Evolutionary conservation across 805 yeast species (phyloP), one percentile per base, ranked within the genome.

Genomic region (Zygosaccharomyces kombuchaensis): DNA sequence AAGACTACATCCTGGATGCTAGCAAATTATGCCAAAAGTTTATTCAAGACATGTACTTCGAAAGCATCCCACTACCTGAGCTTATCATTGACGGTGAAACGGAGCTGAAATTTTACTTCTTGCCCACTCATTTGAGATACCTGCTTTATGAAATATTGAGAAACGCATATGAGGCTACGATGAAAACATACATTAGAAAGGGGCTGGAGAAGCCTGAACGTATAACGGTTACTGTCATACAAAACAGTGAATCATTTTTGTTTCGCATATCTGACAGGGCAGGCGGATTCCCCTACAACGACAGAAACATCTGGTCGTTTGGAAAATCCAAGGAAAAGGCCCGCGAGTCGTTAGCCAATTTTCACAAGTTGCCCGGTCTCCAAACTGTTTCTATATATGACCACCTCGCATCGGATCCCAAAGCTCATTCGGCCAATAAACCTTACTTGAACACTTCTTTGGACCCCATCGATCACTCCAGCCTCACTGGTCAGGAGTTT

Each of bases 261-360:
- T 84, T 91, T 62, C 74, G 96, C 43, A 79, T 91, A 40, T 81
- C 91, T 4, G 99, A 91, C 65, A 82, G 77, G 54, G 97, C 96
- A 2, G 97, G 97, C 23, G 99, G 98, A 1, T 70, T 91, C 40
- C 74, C 80, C 27, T 71, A 85, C 29, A 71, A 73, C 12, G 65
- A 63, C 30, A 55, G 54, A 40, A 76, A 81, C 35, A 73, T 89
- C 7, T 91, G 96, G 96, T 85, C 95, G 0, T 91, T 93, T 67
- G 90, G 90, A 3, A 85, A 84, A 61, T 73, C 75, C 19, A 81
- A 86, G 3, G 74, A 72, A 42, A 58, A 76, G 13, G 87, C 93
- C 1, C 62, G 75, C 38, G 66, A 72, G 44, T 77, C 81, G n/a
- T 66, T 84, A 36, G 67, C 76, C 9, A 82, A 82, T 57, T 84